These are phyloP conservation scores for Tuber borchii DNA, from an alignment of 495 filamentous ascomycete species.

Conservation along the genomic window DNA sequence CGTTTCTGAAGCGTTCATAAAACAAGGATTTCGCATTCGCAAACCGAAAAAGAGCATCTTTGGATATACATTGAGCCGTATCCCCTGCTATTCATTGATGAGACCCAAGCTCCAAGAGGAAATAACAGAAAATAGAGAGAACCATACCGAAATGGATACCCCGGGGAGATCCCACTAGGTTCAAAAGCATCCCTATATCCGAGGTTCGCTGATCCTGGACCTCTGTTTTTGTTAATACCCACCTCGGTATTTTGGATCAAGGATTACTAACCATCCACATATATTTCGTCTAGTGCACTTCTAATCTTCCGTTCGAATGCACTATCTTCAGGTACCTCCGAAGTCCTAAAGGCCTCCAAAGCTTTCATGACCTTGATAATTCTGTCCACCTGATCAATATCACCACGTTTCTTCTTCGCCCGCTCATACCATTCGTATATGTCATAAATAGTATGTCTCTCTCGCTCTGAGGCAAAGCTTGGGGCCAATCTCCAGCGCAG, in stretches of 20 bases:
- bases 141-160: slow-evolving; percentile 46
- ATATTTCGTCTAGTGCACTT: slow-evolving; percentile 46
- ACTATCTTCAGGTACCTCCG: slow-evolving; percentile 23
- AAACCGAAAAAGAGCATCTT: slow-evolving; percentile 39
- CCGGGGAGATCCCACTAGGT: slow-evolving; percentile 41
- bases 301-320: slow-evolving; percentile 42
- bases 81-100: slow-evolving; percentile 42
- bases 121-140: too few species aligned
- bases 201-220: slow-evolving; percentile 46
- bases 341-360: too few species aligned
- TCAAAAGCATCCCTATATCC: slow-evolving; percentile 45
- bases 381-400: too few species aligned
- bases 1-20: slow-evolving; percentile 39
- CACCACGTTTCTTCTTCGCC: too few species aligned
- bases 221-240: slow-evolving; percentile 32
- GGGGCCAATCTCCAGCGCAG: too few species aligned
- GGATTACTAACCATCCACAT: slow-evolving; percentile 44
- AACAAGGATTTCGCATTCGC: too few species aligned
- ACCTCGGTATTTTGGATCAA: not conserved
- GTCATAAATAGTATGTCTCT: too few species aligned
- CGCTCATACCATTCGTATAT: too few species aligned
- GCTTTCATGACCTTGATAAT: too few species aligned
- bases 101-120: not conserved
- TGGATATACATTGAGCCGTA: slow-evolving; percentile 48
- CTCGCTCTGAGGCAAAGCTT: too few species aligned